Base-by-base conservation (phyloP, 2,329 filamentous ascomycete genomes). In the Volutella citrinella region DNA sequence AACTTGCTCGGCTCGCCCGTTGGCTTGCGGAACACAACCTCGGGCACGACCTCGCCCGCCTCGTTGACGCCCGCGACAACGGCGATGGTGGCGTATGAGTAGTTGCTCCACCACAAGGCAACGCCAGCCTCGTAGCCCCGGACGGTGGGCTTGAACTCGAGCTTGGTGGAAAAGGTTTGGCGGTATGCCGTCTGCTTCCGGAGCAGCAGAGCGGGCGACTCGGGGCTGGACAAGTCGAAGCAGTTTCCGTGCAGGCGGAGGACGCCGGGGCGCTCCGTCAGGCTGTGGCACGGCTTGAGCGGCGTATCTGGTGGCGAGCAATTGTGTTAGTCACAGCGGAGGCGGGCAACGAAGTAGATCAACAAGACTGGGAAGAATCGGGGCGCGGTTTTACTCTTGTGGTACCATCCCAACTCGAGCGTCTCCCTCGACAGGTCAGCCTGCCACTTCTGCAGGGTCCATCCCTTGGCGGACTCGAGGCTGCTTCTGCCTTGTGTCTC, bases 41-140 rank as follows among this genome's bases (percentile, higher is more conserved):
- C 44, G 2, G 36, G 10, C 3, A 16, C 9, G 1, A 45, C 4
- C 2, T 34, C 27, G 3, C 27, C 45, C 18, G 32, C 12, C 0
- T 33, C 27, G 0, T 33, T 27, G 1, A 26, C 24, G 11, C 12
- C 20, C 26, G 50, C 48, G 5, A 45, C 35, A 3, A 52, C 33
- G 4, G 51, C 49, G 2, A 64, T 26, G 1, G 57, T 49, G 7
- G 57, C 55, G 24, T 61, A 60, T 0, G 63, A 64, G 34, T 57
- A 63, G 8, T 73, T 67, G 27, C 68, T 76, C 69, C 72, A 76
- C 66, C 70, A 79, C 0, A 78, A 49, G 0, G 70, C 69, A 1
- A 69, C 57, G 1, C 76, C 75, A 1, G 75, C 74, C 55, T 79
- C 75, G 4, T 67, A 66, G 3, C 64, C 57, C 5, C 49, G 26